Evolutionary conservation across 1,284 basidiomycete species (phyloP).

Genomic region (Cryptococcus sp.): DNA sequence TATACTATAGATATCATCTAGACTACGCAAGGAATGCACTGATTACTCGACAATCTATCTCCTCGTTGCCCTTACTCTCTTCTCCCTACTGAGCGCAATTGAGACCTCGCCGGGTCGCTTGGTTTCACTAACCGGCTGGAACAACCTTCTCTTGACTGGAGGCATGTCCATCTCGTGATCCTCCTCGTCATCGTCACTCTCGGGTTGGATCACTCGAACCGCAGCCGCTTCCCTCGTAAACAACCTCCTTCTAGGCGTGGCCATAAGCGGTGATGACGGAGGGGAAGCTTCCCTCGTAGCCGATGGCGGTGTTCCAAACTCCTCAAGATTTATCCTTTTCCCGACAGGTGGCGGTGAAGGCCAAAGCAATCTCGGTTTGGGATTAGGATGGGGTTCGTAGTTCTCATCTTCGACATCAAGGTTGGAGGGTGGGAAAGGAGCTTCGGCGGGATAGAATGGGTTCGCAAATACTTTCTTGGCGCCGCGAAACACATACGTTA

Average conservation of each 20-base stretch:
- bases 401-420: conserved; percentile 32
- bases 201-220: conserved; percentile 4
- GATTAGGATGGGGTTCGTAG: conserved; percentile 39
- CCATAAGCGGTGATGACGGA: conserved; percentile 9
- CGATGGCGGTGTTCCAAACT: conserved; percentile 6
- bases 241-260: conserved; percentile 1
- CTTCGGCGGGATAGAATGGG: conserved; percentile 26
- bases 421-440: conserved; percentile 22
- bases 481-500: conserved; percentile 45
- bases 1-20: too few relatives aligned
- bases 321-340: conserved; percentile 3
- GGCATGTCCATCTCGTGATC: background rate
- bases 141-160: background rate
- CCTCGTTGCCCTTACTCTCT: too few relatives aligned
- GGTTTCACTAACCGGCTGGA: too few relatives aligned
- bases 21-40: too few relatives aligned
- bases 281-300: conserved; percentile 5
- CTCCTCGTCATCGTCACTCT: conserved; percentile 9
- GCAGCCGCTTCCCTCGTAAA: conserved; percentile 15
- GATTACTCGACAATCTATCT: too few relatives aligned
- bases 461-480: conserved; percentile 43
- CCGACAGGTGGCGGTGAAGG: conserved; percentile 13
- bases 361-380: conserved; percentile 38
- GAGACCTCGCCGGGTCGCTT: too few relatives aligned
- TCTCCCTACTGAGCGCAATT: too few relatives aligned